Evolutionary conservation across 768 basidiomycete genomes (phyloP), one percentile per base, ranked within the genome.

Genomic region (Tricholoma sp.): DNA sequence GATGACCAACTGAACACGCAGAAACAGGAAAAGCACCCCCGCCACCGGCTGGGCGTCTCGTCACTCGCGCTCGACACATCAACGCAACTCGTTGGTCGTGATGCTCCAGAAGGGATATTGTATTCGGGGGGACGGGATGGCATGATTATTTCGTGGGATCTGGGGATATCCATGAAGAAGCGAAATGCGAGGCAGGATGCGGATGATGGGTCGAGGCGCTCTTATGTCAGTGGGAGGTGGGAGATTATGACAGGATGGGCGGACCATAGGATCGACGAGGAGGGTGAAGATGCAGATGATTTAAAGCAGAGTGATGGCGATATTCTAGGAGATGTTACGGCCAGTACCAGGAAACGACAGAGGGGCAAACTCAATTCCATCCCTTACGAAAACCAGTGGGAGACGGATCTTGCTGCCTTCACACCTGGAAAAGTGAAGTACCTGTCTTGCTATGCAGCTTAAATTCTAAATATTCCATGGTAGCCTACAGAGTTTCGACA

Each of bases 81-180:
- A 0, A 96, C 94, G 2, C 80, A 81, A 49, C 79, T 97, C 6
- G 67, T 79, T n/a, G 87, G 87, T 5, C 76, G 75, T n/a, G 57
- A 70, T 4, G 65, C 78, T 4, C 94, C 94, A 0, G 85, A 91
- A 61, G 94, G 94, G 4, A 94, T 97, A 41, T 72, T 97, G 2
- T 97, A 97, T 68, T 85, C 91, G 2, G 94, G 88, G 24, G 94
- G 92, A 21, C 77, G 94, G 57, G 94, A 97, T 73, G 94, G 94
- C 0, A 76, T 93, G 43, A 77, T 96, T 47, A 85, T 94, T 37
- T 83, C 88, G 8, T 95, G 93, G 91, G 94, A 97, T 66, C 77
- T 95, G 22, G 83, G 79, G 4, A 74, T 93, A 9, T 74, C 82
- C 8, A 84, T 86, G 79, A 84, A 68, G 69, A 82, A 73, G 63